Evolutionary conservation across 202 grass and related monocot genomes (phyloP).

Genomic region (Dendrocalamus latiflorus): DNA sequence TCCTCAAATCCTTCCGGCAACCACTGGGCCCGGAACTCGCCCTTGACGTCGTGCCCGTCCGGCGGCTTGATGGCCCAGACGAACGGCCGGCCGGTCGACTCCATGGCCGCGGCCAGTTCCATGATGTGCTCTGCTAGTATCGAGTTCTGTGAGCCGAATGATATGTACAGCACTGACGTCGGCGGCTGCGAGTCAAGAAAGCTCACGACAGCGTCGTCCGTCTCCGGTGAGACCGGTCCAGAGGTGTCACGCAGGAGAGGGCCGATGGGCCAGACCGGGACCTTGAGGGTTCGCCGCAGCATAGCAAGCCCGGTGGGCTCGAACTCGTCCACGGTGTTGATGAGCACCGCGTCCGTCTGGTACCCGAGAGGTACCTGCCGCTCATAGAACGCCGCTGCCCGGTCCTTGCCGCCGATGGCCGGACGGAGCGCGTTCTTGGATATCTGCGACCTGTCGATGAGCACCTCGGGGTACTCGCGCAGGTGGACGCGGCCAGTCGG

Average conservation of each 20-base stretch:
- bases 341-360: conserved; percentile 23
- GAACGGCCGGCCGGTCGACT: conserved; percentile 10
- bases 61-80: conserved; percentile 37
- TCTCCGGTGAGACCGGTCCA: neutral
- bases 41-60: conserved; percentile 19
- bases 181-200: conserved; percentile 34
- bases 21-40: conserved; percentile 32
- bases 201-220: neutral
- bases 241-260: conserved; percentile 10
- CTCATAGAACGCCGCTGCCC: too few relatives aligned
- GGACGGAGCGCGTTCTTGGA: too few relatives aligned
- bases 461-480: too few relatives aligned
- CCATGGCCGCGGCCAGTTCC: conserved; percentile 30
- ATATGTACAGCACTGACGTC: conserved; percentile 36
- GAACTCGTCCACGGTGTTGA: conserved; percentile 27
- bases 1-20: conserved; percentile 31
- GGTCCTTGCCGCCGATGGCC: too few relatives aligned
- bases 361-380: too few relatives aligned
- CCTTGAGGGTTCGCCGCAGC: conserved; percentile 19
- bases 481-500: too few relatives aligned
- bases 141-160: conserved; percentile 49
- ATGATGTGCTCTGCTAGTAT: conserved; percentile 32
- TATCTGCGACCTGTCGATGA: too few relatives aligned
- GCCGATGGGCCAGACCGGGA: conserved; percentile 30
- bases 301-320: conserved; percentile 26